Conservation (phyloP, 1,139 yeast genomes). For the Pichia sp. region DNA sequence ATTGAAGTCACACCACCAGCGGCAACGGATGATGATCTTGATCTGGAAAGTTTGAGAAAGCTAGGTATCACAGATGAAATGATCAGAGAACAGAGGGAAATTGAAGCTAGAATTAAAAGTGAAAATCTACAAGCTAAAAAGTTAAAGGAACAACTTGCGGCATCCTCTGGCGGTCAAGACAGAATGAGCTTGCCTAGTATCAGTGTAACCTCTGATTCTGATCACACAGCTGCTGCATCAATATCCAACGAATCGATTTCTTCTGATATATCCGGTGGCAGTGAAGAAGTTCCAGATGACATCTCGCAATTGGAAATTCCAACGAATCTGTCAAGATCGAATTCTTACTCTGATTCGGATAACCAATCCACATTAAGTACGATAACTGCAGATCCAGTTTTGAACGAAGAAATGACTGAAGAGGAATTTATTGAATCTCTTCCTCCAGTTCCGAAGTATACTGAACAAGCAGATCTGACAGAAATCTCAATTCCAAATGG, state of each 20-base stretch:
- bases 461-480: slow-evolving; percentile 24
- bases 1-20: neutral
- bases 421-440: slow-evolving; percentile 23
- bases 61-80: slow-evolving; percentile 15
- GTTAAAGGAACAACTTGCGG: neutral
- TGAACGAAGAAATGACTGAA: slow-evolving; percentile 17
- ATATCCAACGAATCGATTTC: neutral
- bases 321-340: slow-evolving; percentile 7
- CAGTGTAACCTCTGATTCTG: neutral
- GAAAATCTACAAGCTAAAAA: neutral
- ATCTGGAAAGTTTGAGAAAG: slow-evolving; percentile 9
- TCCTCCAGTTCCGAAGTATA: slow-evolving; percentile 31
- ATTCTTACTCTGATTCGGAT: slow-evolving; percentile 1
- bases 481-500: slow-evolving; percentile 29
- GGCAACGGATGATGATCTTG: slow-evolving; percentile 2
- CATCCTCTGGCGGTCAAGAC: neutral
- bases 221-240: neutral
- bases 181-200: neutral
- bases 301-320: slow-evolving; percentile 17
- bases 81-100: slow-evolving; percentile 12
- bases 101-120: slow-evolving; percentile 12
- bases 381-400: neutral
- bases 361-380: slow-evolving; percentile 3
- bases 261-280: slow-evolving; percentile 3
- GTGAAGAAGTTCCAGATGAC: slow-evolving; percentile 7